Evolutionary conservation across 1,284 basidiomycete species (phyloP).

Genomic region (Trichosporon sp.): DNA sequence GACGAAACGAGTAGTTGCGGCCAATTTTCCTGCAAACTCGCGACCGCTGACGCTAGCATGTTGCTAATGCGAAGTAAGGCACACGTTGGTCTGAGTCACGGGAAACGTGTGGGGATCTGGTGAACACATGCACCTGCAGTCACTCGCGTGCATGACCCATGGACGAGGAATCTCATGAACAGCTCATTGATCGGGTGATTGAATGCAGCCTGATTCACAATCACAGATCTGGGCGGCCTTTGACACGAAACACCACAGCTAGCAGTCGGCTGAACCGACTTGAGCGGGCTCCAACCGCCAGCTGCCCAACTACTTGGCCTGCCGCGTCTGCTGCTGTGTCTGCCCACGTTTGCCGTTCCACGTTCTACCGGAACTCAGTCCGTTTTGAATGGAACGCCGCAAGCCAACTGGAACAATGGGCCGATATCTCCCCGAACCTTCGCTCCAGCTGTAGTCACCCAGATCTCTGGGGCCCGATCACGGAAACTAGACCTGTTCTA

Average conservation of each 20-base stretch:
- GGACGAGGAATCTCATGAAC: slow-evolving; percentile 9
- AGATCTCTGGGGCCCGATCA: slow-evolving; percentile 14
- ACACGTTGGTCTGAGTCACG: neutral
- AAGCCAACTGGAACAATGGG: neutral
- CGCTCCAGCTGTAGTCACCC: neutral
- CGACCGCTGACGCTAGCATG: neutral
- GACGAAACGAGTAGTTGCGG: no score
- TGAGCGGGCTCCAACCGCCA: no score
- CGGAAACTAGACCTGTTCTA: neutral
- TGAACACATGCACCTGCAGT: neutral
- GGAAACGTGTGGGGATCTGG: neutral
- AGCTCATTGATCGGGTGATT: slow-evolving; percentile 6
- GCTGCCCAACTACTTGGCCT: no score
- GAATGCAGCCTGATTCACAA: slow-evolving; percentile 13
- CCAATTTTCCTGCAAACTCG: neutral
- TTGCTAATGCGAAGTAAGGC: neutral
- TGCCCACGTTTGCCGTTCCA: no score
- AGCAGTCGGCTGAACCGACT: neutral
- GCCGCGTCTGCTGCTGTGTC: no score
- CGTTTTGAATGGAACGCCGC: neutral
- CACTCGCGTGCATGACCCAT: neutral
- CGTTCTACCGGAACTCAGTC: neutral
- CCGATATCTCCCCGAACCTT: neutral
- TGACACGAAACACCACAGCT: neutral
- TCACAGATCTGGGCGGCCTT: neutral